Evolutionary conservation across 768 basidiomycete species (phyloP), one percentile per base, ranked within the genome.

Genomic region (Phylloporus arenicola): DNA sequence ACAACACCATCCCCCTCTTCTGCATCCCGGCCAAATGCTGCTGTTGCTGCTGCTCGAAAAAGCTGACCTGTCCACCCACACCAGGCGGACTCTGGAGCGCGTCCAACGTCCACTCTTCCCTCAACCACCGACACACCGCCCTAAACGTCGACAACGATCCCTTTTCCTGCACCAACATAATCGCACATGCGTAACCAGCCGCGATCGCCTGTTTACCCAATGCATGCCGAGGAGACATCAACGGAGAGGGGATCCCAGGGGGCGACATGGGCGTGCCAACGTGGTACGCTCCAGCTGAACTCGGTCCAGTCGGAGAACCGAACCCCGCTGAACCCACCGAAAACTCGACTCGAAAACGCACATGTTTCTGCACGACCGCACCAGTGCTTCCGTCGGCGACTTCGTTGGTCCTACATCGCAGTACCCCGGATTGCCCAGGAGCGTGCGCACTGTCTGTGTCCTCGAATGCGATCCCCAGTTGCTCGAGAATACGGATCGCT

Each of bases 141-240:
- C 83, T 85, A 73, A 96, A 95, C 41, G 88, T 84, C 48, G 90
- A 86, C 62, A 87, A 77, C 6, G 92, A 89, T 22, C 94, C 94
- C 68, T 92, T 96, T 74, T 96, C 93, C 56, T 89, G 84, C 20
- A 88, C 78, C 58, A 98, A 71, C 48, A 83, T 82, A 53, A 94
- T 78, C 38, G 81, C 82, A 38, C 86, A 88, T 48, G 73, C 64
- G 56, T 74, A 80, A n/a, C 61, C 66, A 10, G 49, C 46, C 29
- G 52, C 48, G 29, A 64, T 61, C 29, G 48, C 45, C 4, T 66
- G 64, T 41, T 58, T 67, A 31, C 57, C 59, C 52, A 59, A 39
- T 44, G 58, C 68, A 41, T 65, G 57, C 34, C 63, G 57, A 52
- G 65, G 58, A 45, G 64, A 52, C 58, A 57, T 54, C 64, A 46